Evolutionary conservation across 2,329 filamentous ascomycete species (phyloP), one percentile per base, ranked within the genome.

Genomic region (Mycosphaerella sp.): DNA sequence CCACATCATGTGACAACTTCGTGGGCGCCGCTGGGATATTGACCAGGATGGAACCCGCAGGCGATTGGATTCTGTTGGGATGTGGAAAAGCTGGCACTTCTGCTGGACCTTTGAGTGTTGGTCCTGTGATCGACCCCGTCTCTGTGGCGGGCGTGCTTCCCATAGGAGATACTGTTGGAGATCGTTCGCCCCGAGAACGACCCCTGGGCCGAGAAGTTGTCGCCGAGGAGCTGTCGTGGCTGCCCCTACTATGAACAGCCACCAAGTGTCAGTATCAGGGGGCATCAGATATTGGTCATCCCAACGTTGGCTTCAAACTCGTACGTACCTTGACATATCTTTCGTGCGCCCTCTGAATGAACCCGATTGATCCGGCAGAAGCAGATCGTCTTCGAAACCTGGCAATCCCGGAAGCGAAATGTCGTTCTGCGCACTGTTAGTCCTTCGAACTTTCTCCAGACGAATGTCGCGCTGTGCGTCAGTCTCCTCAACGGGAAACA

Each of bases 321-420:
- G n/a, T n/a, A 4, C 3, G 21, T 35, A 49, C 45, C 45, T 49
- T 6, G 28, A 8, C 25, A n/a, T 40, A 10, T 30, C 37, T 5
- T 32, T n/a, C 18, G 17, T 7, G 6, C 12, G 28, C 6, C 14
- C 10, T 21, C 17, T 41, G 17, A 41, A 41, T 18, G 37, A 12
- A 16, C 4, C 37, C 7, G 37, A 21, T 18, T 6, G 37, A 17
- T 40, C 21, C n/a, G 44, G 44, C 14, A 47, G 43, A 14, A 53
- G 42, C 13, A 51, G 7, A 16, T 56, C 50, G 41, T 56, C 47
- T 30, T 53, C 47, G 28, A 53, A 42, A n/a, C 25, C 43, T 16
- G 40, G 25, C 7, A 21, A 28, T 21, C 17, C 25, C 18, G 9
- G 9, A 3, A 45, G 30, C 16, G 40, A 42, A 17, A 30, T 45